These are phyloP conservation scores for Debaryomyces maramus DNA, from an alignment of 805 yeast genomes.

Conservation along the genomic window DNA sequence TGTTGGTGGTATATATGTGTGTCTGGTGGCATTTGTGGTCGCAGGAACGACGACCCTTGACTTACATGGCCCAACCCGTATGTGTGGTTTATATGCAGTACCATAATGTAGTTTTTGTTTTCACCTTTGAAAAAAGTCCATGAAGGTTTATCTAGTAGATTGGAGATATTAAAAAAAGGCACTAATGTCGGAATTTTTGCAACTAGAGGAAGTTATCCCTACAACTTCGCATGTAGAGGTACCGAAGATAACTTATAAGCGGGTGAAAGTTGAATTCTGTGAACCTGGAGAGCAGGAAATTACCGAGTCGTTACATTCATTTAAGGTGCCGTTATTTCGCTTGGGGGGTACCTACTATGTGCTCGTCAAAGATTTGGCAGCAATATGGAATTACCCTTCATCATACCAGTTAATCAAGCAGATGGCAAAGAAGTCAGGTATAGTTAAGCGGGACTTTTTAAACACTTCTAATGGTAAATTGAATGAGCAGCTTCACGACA, in stretches of 20 bases:
- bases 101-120: too few relatives aligned
- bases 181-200: too few relatives aligned
- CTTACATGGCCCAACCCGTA: too few relatives aligned
- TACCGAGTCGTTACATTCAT: not conserved
- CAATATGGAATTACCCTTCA: constrained; percentile 41
- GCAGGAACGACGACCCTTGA: too few relatives aligned
- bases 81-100: too few relatives aligned
- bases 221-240: not conserved
- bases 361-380: constrained; percentile 31
- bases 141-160: too few relatives aligned
- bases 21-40: too few relatives aligned
- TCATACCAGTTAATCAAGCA: constrained; percentile 40
- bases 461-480: constrained; percentile 15
- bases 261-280: constrained; percentile 3
- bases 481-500: constrained; percentile 22
- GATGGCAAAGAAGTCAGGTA: constrained; percentile 21
- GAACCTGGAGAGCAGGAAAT: constrained; percentile 6
- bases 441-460: constrained; percentile 18
- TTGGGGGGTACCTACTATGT: constrained; percentile 18
- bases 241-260: not conserved
- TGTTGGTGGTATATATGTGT: too few relatives aligned
- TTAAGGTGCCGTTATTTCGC: constrained; percentile 18
- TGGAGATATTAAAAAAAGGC: too few relatives aligned
- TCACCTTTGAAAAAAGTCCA: too few relatives aligned
- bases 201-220: too few relatives aligned